These are phyloP conservation scores for Amaranthus cruentus DNA, from an alignment of 148 eudicot genomes.

Conservation along the genomic window DNA sequence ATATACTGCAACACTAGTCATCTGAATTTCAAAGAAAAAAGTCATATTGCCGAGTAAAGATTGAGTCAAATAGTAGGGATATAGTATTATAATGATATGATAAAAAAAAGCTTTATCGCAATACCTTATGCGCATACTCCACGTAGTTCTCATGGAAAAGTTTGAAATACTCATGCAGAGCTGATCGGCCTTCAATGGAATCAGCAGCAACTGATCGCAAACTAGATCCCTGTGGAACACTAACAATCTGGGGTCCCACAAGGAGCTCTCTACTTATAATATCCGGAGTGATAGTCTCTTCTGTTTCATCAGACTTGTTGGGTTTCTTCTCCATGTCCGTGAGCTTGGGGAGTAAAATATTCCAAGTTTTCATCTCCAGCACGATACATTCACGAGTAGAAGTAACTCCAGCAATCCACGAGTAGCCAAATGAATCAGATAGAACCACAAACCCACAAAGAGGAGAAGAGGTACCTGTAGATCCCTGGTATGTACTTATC, in stretches of 20 bases:
- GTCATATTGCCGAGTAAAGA: background rate
- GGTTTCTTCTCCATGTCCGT: constrained; percentile 40
- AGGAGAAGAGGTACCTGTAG: constrained; percentile 36
- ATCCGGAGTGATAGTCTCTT: constrained; percentile 37
- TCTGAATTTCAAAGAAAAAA: background rate
- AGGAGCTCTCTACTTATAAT: constrained; percentile 88
- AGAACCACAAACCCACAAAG: constrained; percentile 71
- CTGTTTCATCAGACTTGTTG: constrained; percentile 31
- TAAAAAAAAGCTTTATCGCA: background rate
- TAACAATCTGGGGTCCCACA: constrained; percentile 69
- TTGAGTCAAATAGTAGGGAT: background rate
- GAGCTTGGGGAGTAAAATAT: constrained; percentile 46
- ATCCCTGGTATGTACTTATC: constrained; percentile 54
- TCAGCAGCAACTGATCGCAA: constrained; percentile 64
- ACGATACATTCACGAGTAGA: constrained; percentile 64
- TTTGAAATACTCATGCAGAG: constrained; percentile 86
- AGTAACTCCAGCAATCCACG: constrained; percentile 87
- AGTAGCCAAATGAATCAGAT: constrained; percentile 81
- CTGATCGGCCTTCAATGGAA: constrained; percentile 87
- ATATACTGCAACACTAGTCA: background rate
- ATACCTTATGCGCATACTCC: constrained; percentile 73
- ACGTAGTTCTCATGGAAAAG: constrained; percentile 92
- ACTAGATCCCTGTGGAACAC: constrained; percentile 62
- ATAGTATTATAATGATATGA: background rate
- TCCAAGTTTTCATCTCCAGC: constrained; percentile 77